A percentile compares a stretch with the other conserved stretches of the same genome.
These are phyloP conservation scores for Lanzia echinophila DNA, from an alignment of 2,329 filamentous ascomycete genomes.

Conservation along the genomic window DNA sequence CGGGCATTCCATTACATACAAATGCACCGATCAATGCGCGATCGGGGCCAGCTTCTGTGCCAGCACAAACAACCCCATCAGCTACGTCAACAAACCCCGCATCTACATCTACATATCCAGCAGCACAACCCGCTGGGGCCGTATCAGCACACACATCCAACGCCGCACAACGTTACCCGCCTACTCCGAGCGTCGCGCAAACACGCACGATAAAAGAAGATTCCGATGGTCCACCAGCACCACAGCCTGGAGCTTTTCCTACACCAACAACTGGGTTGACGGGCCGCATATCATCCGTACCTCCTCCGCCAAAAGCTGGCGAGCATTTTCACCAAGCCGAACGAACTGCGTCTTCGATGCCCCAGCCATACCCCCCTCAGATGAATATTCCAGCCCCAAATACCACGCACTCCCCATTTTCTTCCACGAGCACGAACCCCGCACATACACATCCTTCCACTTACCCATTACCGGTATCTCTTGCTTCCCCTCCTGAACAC, in stretches of 20 bases:
- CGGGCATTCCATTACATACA: conserved; percentile 53
- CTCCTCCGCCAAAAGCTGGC: conserved; percentile 33
- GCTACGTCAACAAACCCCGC: conserved; percentile 21
- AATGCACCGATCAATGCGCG: conserved; percentile 50
- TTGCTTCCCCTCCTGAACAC: background rate
- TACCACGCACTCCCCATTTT: conserved; percentile 36
- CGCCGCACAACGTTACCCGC: conserved; percentile 30
- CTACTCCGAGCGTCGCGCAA: conserved; percentile 26
- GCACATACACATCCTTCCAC: background rate
- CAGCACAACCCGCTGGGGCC: conserved; percentile 44
- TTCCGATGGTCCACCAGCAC: conserved; percentile 41
- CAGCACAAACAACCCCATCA: conserved; percentile 38
- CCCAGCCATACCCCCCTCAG: conserved; percentile 36
- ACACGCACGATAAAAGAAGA: conserved; percentile 37
- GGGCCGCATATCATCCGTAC: conserved; percentile 42
- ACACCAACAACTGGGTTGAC: conserved; percentile 30
- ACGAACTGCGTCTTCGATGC: background rate
- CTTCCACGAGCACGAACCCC: conserved; percentile 36
- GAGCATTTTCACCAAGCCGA: conserved; percentile 28
- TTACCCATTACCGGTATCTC: conserved; percentile 20
- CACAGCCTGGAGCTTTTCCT: conserved; percentile 52
- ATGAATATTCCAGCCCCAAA: conserved; percentile 26
- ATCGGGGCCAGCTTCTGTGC: conserved; percentile 31
- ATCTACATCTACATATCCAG: conserved; percentile 31
- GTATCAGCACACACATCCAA: conserved; percentile 34